Base-by-base conservation (phyloP, 1,284 basidiomycete genomes). In the Macrocystidia cucumis region DNA sequence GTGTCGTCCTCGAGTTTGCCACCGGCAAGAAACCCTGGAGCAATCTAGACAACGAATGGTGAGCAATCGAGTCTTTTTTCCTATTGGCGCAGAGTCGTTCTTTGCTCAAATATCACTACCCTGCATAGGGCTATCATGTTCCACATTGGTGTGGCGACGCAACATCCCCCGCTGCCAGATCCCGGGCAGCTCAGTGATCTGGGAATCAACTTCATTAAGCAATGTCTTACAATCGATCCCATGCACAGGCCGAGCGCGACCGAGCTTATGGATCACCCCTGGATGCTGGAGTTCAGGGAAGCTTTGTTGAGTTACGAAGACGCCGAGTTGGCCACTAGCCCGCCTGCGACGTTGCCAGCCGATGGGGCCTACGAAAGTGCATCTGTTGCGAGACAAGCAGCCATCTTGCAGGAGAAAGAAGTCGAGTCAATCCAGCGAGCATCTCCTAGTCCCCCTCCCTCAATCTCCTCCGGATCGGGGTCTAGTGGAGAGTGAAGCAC, bases 41-140 rank as follows among this genome's bases (percentile, higher is more conserved):
- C 52, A 95, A 97, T 52, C 77, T 98, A 29, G 96, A 98, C 59
- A 98, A 98, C 50, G 95, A 98, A 73, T 98, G 96, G 93, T 91
- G 47, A 44, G 79, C 54, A 12, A 9, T 45, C 28, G 12, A 35
- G 9, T 2, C 9, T 22, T 36, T 30, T n/a, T 17, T 22, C 33
- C 28, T 37, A 39, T 37, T 34, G 30, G 34, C 32, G 32, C 43
- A 40, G 21, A 42, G 35, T 23, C 44, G 39, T 20, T 14, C 13
- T 32, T 38, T 32, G 35, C 4, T n/a, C n/a, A n/a, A n/a, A n/a
- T n/a, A n/a, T n/a, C n/a, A n/a, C n/a, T n/a, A n/a, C n/a, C n/a
- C n/a, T n/a, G n/a, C 38, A 11, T 22, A 90, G 90, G 91, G 92
- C 91, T 4, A 95, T 97, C 63, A 97, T 97, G 93, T 98, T 97